phyloP scores from a whole-genome alignment of 1,139 yeast species.

The Sugiyamaella japonica region DNA sequence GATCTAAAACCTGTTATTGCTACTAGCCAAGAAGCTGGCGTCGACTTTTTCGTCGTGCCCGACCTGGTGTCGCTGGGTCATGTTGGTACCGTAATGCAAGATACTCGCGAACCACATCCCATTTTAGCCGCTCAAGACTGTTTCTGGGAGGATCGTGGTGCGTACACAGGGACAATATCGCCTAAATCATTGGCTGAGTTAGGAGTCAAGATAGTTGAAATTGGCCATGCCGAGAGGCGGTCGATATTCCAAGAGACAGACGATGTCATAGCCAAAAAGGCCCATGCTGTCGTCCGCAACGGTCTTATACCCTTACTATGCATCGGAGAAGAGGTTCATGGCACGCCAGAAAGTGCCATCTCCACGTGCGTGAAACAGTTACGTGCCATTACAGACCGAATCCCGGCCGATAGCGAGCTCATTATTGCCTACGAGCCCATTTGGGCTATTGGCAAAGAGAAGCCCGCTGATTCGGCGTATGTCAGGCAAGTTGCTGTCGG shows the following conservation, averaged over 20 bases:
- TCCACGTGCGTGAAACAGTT: constrained; percentile 77
- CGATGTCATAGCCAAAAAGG: constrained; percentile 78
- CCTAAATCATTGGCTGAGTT: constrained; percentile 74
- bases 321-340: constrained; percentile 89
- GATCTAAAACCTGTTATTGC: constrained; percentile 20
- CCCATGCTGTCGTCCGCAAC: constrained; percentile 74
- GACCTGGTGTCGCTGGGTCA: constrained; percentile 31
- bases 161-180: constrained; percentile 81
- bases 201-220: constrained; percentile 80
- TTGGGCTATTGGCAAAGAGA: constrained; percentile 82
- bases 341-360: constrained; percentile 70
- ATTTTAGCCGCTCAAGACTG: constrained; percentile 65
- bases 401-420: constrained; percentile 58
- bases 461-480: constrained; percentile 33
- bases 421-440: constrained; percentile 93
- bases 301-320: constrained; percentile 81
- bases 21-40: constrained; percentile 16
- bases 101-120: neutral
- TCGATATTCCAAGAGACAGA: constrained; percentile 77
- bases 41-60: constrained; percentile 33
- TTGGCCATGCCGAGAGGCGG: constrained; percentile 95
- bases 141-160: constrained; percentile 78
- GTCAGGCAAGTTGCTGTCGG: constrained; percentile 32
- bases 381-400: constrained; percentile 69
- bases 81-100: constrained; percentile 11